A percentile compares a stretch with the other conserved stretches of the same genome.
Conservation (phyloP, 2,329 filamentous ascomycete species). For the Fusarium denticulatum region DNA sequence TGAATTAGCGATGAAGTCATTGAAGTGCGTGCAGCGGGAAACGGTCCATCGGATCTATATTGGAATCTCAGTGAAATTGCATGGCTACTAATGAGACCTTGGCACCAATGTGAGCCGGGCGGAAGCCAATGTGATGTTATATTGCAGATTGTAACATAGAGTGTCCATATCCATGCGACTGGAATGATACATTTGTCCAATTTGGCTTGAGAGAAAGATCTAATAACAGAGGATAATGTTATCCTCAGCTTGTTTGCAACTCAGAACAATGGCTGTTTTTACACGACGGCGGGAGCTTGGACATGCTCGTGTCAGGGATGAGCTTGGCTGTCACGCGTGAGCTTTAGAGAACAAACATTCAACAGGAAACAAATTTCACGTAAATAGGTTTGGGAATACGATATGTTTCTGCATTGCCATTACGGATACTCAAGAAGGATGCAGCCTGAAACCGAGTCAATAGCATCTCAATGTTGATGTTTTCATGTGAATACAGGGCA, state of each 20-base stretch:
- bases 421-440: not conserved
- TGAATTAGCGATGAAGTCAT: slow-evolving; percentile 23
- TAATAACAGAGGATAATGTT: not conserved
- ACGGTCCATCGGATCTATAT: not conserved
- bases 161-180: not conserved
- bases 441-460: slow-evolving; percentile 1
- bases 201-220: not conserved
- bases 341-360: slow-evolving; percentile 1
- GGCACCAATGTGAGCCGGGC: not conserved
- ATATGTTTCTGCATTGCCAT: not conserved
- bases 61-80: slow-evolving; percentile 3
- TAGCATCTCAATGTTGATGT: not conserved
- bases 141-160: not conserved
- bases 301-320: not conserved
- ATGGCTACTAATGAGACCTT: not conserved
- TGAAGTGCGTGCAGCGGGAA: not conserved
- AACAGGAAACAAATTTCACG: not conserved
- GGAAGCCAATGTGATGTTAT: not conserved
- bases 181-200: not conserved
- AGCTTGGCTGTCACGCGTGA: not conserved
- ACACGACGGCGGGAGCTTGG: not conserved
- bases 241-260: not conserved
- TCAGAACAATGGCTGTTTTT: not conserved
- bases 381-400: not conserved
- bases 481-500: not conserved